These are phyloP conservation scores for Erucastrum elatum DNA, from an alignment of 345 rosid genomes.

Conservation along the genomic window DNA sequence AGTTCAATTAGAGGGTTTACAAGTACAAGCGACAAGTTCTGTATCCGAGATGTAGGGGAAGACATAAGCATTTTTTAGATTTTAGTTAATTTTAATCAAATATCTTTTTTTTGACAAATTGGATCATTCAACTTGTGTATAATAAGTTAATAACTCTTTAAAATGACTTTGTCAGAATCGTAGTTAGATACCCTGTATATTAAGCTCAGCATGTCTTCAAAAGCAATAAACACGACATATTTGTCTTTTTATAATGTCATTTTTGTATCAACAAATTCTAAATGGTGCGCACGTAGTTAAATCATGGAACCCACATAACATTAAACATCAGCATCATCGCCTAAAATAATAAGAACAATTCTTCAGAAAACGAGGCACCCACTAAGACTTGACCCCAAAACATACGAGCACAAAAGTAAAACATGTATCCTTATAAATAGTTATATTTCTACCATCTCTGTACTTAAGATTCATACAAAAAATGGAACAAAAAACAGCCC, in stretches of 20 bases:
- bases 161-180: conserved; percentile 4
- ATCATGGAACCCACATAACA: conserved; percentile 34
- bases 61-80: too few relatives aligned
- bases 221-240: not conserved
- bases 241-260: not conserved
- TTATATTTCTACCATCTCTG: not conserved
- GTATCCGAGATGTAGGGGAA: too few relatives aligned
- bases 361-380: conserved; percentile 52
- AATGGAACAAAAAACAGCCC: conserved; percentile 45
- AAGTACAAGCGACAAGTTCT: too few relatives aligned
- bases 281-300: conserved; percentile 31
- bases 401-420: not conserved
- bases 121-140: too few relatives aligned
- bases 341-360: conserved; percentile 4
- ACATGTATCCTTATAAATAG: conserved; percentile 15
- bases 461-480: not conserved
- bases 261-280: conserved; percentile 10
- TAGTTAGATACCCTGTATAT: not conserved
- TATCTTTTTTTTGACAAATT: too few relatives aligned
- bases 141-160: too few relatives aligned
- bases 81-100: too few relatives aligned
- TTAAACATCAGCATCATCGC: conserved; percentile 7
- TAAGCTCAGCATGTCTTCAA: not conserved
- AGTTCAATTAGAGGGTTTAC: too few relatives aligned
- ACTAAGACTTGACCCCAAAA: conserved; percentile 38